A percentile compares a stretch with the other conserved stretches of the same genome.
These are phyloP conservation scores for Solanum verrucosum DNA, from an alignment of 257 asterid genomes.

Conservation along the genomic window DNA sequence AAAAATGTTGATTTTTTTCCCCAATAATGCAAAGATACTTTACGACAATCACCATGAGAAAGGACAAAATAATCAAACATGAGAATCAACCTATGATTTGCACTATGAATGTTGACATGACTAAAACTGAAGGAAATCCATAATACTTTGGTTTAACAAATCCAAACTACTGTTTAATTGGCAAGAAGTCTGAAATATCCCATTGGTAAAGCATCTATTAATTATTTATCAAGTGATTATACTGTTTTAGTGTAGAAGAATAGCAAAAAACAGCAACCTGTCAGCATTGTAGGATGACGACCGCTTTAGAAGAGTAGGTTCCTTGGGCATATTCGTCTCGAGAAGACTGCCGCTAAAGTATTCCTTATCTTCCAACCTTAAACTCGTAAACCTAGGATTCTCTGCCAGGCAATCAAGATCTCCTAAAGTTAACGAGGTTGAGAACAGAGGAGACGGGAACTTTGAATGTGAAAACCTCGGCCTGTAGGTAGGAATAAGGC, in stretches of 20 bases:
- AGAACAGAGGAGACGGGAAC: conserved; percentile 67
- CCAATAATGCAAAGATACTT: not conserved
- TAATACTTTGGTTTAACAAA: not conserved
- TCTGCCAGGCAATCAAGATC: conserved; percentile 69
- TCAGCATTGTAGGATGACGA: conserved; percentile 82
- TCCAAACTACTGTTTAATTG: not conserved
- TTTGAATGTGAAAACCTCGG: conserved; percentile 78
- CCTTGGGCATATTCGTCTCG: conserved; percentile 62
- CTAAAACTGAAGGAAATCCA: not conserved
- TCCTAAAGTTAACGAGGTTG: conserved; percentile 62
- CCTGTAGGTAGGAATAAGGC: conserved; percentile 69
- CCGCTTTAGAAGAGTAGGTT: conserved; percentile 51
- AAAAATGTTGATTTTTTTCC: not conserved
- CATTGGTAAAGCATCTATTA: not conserved
- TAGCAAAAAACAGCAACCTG: conserved; percentile 27
- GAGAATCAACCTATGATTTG: not conserved
- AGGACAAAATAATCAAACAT: not conserved
- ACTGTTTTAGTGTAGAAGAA: not conserved
- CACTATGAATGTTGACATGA: not conserved
- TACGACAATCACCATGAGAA: not conserved
- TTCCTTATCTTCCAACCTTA: conserved; percentile 75
- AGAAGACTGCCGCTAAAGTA: conserved; percentile 88
- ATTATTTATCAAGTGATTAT: not conserved
- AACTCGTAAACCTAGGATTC: conserved; percentile 53
- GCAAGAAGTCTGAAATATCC: not conserved